Percentiles rank a stretch among this genome's conserved stretches.
Evolutionary conservation across 441 rosid genomes (phyloP).

Genomic region (Gossypium davidsonii): DNA sequence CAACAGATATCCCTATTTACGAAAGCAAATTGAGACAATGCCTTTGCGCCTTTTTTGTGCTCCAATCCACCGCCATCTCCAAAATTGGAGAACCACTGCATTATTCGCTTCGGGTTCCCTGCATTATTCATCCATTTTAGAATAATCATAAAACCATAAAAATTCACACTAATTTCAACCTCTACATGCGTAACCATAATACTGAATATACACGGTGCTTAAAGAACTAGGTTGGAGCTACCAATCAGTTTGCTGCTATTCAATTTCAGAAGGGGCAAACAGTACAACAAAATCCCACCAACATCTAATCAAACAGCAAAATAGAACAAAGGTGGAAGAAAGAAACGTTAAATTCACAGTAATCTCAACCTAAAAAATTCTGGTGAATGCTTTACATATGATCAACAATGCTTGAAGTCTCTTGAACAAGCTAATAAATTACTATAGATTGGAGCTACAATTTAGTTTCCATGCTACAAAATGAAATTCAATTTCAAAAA

Average conservation of each 20-base stretch:
- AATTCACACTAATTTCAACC: background rate
- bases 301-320: too few species aligned
- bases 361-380: too few species aligned
- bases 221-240: background rate
- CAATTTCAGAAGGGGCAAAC: too few species aligned
- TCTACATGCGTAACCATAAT: background rate
- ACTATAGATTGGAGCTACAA: background rate
- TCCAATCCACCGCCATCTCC: constrained; percentile 49
- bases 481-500: background rate
- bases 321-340: too few species aligned
- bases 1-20: constrained; percentile 80
- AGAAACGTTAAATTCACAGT: too few species aligned
- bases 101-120: constrained; percentile 53
- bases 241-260: background rate
- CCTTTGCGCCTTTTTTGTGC: constrained; percentile 77
- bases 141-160: constrained; percentile 11
- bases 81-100: constrained; percentile 69
- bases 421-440: background rate
- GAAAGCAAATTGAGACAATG: constrained; percentile 78
- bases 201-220: background rate
- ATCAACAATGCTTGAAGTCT: background rate
- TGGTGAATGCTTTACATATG: too few species aligned
- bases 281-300: too few species aligned
- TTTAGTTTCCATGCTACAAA: background rate
- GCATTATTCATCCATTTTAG: constrained; percentile 18